Evolutionary conservation across 768 basidiomycete genomes (phyloP).

Genomic region (Hygrophorus russula): DNA sequence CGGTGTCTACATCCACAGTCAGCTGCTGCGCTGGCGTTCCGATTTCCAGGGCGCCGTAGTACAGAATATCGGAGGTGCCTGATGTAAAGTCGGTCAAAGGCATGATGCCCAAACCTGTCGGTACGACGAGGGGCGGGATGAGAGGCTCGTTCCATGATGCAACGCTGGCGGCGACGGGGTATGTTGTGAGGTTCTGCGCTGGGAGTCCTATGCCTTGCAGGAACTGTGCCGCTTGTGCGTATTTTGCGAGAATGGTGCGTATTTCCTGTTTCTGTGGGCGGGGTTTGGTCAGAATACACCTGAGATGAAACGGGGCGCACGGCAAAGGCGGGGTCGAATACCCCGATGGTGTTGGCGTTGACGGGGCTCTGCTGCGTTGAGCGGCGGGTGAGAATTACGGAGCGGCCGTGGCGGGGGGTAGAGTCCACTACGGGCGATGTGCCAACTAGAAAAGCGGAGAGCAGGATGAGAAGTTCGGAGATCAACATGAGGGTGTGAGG

Average conservation of each 20-base stretch:
- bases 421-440: no score
- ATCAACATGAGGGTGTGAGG: no score
- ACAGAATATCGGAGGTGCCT: constrained; percentile 17
- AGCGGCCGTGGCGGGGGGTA: no score
- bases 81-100: constrained; percentile 16
- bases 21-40: constrained; percentile 46
- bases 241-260: constrained; percentile 1
- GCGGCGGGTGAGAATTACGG: no score
- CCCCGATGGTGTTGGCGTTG: no score
- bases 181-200: not conserved
- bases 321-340: constrained; percentile 1
- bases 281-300: no score
- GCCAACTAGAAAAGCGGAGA: no score
- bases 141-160: not conserved
- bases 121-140: constrained; percentile 6
- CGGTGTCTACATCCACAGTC: constrained; percentile 56
- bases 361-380: no score
- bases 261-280: constrained; percentile 4
- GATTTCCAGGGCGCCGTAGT: constrained; percentile 26
- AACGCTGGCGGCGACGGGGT: not conserved
- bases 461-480: no score
- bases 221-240: constrained; percentile 1
- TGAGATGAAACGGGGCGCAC: not conserved
- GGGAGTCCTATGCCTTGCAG: constrained; percentile 3
- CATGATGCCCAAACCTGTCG: constrained; percentile 13